phyloP scores from a whole-genome alignment of 1,284 basidiomycete genomes.

The Pholiota adiposa region DNA sequence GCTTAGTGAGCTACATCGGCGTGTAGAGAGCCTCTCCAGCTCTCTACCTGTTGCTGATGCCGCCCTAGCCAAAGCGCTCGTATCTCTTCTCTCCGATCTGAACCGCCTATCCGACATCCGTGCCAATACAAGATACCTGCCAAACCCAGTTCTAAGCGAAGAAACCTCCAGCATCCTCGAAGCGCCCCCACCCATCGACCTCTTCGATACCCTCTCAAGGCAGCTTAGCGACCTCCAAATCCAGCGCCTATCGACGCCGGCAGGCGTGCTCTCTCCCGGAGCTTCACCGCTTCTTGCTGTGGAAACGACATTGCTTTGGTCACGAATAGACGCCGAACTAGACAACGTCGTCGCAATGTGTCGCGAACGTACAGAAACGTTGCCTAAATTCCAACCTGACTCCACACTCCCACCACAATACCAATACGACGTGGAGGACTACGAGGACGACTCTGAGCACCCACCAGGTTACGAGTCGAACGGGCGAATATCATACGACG shows the following conservation, averaged over 20 bases:
- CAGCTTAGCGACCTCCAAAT: conserved; percentile 72
- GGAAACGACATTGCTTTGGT: conserved; percentile 74
- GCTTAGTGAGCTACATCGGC: conserved; percentile 63
- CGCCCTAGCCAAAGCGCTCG: conserved; percentile 64
- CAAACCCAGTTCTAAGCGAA: conserved; percentile 20
- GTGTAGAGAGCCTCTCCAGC: conserved; percentile 52
- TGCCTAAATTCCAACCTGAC: conserved; percentile 39
- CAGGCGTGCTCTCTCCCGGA: conserved; percentile 34
- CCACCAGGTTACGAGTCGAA: conserved; percentile 66
- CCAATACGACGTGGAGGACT: conserved; percentile 64
- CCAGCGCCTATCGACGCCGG: conserved; percentile 48
- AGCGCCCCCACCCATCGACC: conserved; percentile 40
- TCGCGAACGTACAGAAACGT: conserved; percentile 52
- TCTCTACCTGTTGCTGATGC: conserved; percentile 55
- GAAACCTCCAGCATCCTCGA: conserved; percentile 28
- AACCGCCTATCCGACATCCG: conserved; percentile 57
- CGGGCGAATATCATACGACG: conserved; percentile 36
- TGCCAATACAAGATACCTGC: conserved; percentile 22
- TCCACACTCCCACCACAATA: conserved; percentile 70
- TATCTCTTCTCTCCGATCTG: conserved; percentile 69
- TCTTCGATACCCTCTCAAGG: conserved; percentile 65
- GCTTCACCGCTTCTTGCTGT: conserved; percentile 57
- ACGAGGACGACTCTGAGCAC: conserved; percentile 43
- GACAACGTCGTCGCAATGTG: conserved; percentile 71
- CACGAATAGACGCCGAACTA: conserved; percentile 71